Base-by-base conservation (phyloP, 306 rosid species). In the Cercis canadensis region DNA sequence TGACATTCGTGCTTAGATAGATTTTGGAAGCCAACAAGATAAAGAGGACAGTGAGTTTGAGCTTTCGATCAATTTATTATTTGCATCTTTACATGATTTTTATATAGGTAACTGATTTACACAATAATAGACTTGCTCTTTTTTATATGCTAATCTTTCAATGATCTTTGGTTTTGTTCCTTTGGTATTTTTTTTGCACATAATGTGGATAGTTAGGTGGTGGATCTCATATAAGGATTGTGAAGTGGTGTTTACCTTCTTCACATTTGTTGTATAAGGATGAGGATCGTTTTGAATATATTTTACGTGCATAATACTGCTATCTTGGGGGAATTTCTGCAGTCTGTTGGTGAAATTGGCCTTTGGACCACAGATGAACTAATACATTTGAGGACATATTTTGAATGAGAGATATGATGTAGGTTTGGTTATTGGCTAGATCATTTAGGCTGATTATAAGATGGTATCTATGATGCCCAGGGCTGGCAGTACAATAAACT, bases 391-490 rank as follows among this genome's bases (percentile, higher is more conserved):
- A 3, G 17, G 36, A 37, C 53, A 62, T 59, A 64, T 29, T 46
- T 62, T 55, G 7, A 73, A 55, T 34, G 71, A 74, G 73, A 49
- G 75, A 56, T 40, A 52, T 70, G 55, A 62, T 54, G 51, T 50
- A 40, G 41, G 36, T 60, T 46, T 61, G 50, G 50, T 47, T 50
- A 55, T 13, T 68, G 65, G 70, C 56, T 46, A 24, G 29, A 24
- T 24, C 3, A 24, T 24, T 24, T 24, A 24, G 29, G n/a, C 16
- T 70, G 31, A 40, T 15, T 44, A 57, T 31, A 43, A 45, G 40
- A 34, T 41, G 44, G 67, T 51, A 1, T 5, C 17, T 61, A 14
- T 67, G 70, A 62, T 73, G 67, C 4, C 47, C 36, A 37, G 66
- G 14, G 72, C 55, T 66, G 66, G 46, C 53, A 66, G 54, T 55